Evolutionary conservation across 352 stramenopile genomes (phyloP).

Genomic region (Phytopythium vexans): DNA sequence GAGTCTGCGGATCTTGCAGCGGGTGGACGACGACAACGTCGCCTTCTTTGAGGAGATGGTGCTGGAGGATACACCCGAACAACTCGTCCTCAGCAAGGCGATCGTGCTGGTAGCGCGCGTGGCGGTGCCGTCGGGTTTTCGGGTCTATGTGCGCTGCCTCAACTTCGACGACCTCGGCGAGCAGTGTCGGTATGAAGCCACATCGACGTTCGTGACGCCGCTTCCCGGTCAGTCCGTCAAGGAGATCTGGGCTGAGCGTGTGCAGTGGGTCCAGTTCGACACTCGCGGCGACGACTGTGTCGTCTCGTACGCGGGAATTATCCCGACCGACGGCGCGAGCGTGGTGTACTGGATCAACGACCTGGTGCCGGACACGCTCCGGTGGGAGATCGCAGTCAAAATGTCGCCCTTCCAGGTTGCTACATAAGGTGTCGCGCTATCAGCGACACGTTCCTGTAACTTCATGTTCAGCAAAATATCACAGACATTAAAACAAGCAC

Average conservation of each 20-base stretch:
- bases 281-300: conserved; percentile 29
- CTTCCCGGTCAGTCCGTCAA: conserved; percentile 1
- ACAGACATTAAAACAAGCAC: too few species aligned
- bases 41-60: conserved; percentile 29
- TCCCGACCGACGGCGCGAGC: conserved; percentile 32
- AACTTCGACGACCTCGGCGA: conserved; percentile 27
- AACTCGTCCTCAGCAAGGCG: conserved; percentile 13
- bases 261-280: conserved; percentile 33
- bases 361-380: conserved; percentile 32
- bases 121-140: conserved; percentile 13
- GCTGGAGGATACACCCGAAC: conserved; percentile 21
- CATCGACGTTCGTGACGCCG: conserved; percentile 1
- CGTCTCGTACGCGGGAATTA: conserved; percentile 28
- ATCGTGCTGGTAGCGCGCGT: conserved; percentile 22
- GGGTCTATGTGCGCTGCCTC: conserved; percentile 31
- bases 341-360: conserved; percentile 40
- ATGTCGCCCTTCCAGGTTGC: conserved; percentile 18
- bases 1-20: conserved; percentile 22
- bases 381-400: conserved; percentile 36
- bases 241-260: conserved; percentile 24
- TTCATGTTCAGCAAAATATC: too few species aligned
- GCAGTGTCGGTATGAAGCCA: conserved; percentile 8
- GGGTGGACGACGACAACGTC: conserved; percentile 26
- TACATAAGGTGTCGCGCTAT: too few species aligned
- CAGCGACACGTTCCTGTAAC: too few species aligned